A percentile compares a stretch with the other conserved stretches of the same genome.
phyloP scores from a whole-genome alignment of 2,329 filamentous ascomycete genomes.

The Diaporthe australafricana region DNA sequence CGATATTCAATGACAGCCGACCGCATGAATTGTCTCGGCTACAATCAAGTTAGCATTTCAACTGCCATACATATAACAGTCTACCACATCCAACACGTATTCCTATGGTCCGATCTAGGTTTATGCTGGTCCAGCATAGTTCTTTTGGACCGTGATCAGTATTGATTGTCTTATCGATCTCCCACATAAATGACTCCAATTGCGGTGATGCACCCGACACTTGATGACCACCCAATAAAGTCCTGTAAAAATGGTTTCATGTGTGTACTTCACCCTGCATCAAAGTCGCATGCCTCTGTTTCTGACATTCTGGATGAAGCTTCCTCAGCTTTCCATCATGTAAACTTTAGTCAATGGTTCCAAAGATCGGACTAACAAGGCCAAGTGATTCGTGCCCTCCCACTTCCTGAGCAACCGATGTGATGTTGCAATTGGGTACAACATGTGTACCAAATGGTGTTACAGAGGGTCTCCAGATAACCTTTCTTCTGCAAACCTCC shows the following conservation, averaged over 20 bases:
- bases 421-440: not conserved
- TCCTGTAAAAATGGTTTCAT: not conserved
- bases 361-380: not conserved
- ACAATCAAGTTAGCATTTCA: too few species aligned
- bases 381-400: conserved; percentile 1
- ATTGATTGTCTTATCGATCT: too few species aligned
- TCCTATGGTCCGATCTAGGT: too few species aligned
- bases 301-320: not conserved
- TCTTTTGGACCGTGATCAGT: too few species aligned
- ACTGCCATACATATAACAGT: too few species aligned
- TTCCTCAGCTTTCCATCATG: not conserved
- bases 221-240: not conserved
- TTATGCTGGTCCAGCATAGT: too few species aligned
- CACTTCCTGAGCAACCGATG: not conserved
- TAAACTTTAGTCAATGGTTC: conserved; percentile 2
- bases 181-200: too few species aligned
- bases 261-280: not conserved
- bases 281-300: not conserved
- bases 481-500: not conserved
- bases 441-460: not conserved
- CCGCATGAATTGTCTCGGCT: too few species aligned
- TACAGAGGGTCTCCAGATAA: not conserved
- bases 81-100: too few species aligned
- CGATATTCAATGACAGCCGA: too few species aligned
- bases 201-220: too few species aligned